Conservation (phyloP, 805 yeast genomes). For the Alloascoidea africana region DNA sequence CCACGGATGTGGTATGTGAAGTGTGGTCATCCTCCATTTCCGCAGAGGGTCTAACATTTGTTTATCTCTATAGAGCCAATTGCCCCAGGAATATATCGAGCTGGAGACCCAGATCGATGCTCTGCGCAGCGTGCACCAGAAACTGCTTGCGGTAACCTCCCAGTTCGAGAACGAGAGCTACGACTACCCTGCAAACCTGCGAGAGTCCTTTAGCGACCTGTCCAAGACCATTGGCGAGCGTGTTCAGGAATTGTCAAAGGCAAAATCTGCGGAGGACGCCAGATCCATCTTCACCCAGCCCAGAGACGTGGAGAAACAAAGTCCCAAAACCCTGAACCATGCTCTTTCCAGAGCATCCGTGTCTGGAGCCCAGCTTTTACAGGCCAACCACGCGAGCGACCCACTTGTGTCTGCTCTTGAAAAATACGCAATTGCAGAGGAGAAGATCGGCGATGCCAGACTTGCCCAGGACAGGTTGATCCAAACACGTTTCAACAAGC, state of each 20-base stretch:
- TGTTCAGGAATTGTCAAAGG: conserved; percentile 53
- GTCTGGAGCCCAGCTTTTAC: conserved; percentile 24
- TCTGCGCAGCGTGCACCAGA: conserved; percentile 50
- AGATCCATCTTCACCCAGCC: conserved; percentile 51
- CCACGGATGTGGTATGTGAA: conserved; percentile 42
- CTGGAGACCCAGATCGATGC: conserved; percentile 64
- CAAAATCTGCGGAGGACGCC: conserved; percentile 67
- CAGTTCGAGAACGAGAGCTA: conserved; percentile 64
- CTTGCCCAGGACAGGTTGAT: conserved; percentile 70
- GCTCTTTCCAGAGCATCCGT: conserved; percentile 69
- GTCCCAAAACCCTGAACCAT: conserved; percentile 76
- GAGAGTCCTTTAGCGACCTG: conserved; percentile 62
- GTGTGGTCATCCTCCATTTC: neutral
- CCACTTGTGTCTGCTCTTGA: conserved; percentile 49
- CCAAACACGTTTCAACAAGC: conserved; percentile 51
- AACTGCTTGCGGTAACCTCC: conserved; percentile 35
- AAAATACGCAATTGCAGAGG: conserved; percentile 53
- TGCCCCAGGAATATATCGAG: conserved; percentile 69
- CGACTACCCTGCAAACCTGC: conserved; percentile 67
- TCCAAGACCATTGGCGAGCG: conserved; percentile 50
- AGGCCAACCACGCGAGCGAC: conserved; percentile 22
- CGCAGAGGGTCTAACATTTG: no score
- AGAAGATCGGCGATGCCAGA: conserved; percentile 69
- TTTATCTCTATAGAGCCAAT: conserved; percentile 32
- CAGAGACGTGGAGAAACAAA: conserved; percentile 24